Evolutionary conservation across 2,329 filamentous ascomycete species (phyloP).

Genomic region (Aspergillaceae sp.): DNA sequence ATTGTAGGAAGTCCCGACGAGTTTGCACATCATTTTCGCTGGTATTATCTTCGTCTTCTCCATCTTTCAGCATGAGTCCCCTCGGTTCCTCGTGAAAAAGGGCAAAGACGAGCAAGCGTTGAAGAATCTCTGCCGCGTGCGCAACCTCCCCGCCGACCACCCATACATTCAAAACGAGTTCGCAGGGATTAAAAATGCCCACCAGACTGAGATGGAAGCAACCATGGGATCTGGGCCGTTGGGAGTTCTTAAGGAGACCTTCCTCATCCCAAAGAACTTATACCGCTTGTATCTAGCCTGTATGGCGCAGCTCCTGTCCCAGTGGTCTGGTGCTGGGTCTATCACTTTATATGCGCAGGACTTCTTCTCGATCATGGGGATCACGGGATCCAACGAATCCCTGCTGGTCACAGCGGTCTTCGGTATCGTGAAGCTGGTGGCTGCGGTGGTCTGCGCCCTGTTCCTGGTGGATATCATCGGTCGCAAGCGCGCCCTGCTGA

Average conservation of each 20-base stretch:
- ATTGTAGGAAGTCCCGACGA: conserved; percentile 52
- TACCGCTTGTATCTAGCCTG: conserved; percentile 62
- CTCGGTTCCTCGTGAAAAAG: conserved; percentile 60
- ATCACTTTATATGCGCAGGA: conserved; percentile 71
- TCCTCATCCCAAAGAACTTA: conserved; percentile 58
- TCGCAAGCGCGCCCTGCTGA: conserved; percentile 57
- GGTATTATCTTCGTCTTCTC: conserved; percentile 61
- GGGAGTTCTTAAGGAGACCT: conserved; percentile 60
- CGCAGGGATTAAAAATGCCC: conserved; percentile 54
- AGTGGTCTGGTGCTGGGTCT: conserved; percentile 65
- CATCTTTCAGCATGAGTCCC: conserved; percentile 61
- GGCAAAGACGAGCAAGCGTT: conserved; percentile 46
- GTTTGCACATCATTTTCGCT: conserved; percentile 69
- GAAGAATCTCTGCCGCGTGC: conserved; percentile 44
- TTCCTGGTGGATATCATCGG: conserved; percentile 75
- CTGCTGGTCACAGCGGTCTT: conserved; percentile 68
- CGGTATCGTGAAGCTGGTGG: conserved; percentile 62
- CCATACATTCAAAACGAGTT: conserved; percentile 56
- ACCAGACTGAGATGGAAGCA: conserved; percentile 64
- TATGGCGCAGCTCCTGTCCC: conserved; percentile 61
- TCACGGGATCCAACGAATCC: conserved; percentile 58
- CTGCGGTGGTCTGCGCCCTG: conserved; percentile 60
- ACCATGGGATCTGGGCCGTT: conserved; percentile 56
- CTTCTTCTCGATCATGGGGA: conserved; percentile 63
- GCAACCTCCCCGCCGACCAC: conserved; percentile 51